phyloP scores from a whole-genome alignment of 495 filamentous ascomycete genomes.

The Daldinia vernicosa region DNA sequence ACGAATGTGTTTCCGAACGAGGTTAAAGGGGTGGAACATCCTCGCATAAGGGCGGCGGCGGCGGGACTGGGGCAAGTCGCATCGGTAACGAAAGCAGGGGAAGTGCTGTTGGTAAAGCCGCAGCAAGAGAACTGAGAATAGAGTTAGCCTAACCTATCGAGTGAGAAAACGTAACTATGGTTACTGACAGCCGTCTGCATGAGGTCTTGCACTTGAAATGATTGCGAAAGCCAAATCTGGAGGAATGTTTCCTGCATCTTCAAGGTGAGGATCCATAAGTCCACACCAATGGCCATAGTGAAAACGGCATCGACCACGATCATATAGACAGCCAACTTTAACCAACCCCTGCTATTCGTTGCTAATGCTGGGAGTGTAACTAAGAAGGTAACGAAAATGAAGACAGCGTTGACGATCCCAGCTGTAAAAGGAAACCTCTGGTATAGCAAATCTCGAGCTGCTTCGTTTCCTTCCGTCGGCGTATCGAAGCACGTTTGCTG shows the following conservation, averaged over 20 bases:
- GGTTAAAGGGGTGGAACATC: conserved; percentile 70
- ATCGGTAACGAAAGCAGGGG: conserved; percentile 70
- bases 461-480: conserved; percentile 60
- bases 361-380: conserved; percentile 68
- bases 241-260: conserved; percentile 65
- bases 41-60: conserved; percentile 69
- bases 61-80: conserved; percentile 66
- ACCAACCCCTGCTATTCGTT: conserved; percentile 64
- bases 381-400: conserved; percentile 66
- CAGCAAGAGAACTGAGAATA: conserved; percentile 72
- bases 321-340: conserved; percentile 68
- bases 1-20: conserved; percentile 72
- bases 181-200: conserved; percentile 69
- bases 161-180: background rate
- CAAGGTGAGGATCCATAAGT: conserved; percentile 75
- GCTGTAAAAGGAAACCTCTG: conserved; percentile 68
- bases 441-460: conserved; percentile 70
- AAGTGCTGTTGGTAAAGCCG: conserved; percentile 73
- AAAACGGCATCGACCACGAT: conserved; percentile 68
- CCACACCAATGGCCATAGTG: conserved; percentile 70
- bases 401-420: conserved; percentile 70
- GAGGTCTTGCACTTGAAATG: conserved; percentile 62
- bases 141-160: conserved; percentile 30
- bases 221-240: conserved; percentile 64
- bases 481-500: conserved; percentile 58